Evolutionary conservation across 306 rosid species (phyloP), one percentile per base, ranked within the genome.

Genomic region (Vachellia collinsii): DNA sequence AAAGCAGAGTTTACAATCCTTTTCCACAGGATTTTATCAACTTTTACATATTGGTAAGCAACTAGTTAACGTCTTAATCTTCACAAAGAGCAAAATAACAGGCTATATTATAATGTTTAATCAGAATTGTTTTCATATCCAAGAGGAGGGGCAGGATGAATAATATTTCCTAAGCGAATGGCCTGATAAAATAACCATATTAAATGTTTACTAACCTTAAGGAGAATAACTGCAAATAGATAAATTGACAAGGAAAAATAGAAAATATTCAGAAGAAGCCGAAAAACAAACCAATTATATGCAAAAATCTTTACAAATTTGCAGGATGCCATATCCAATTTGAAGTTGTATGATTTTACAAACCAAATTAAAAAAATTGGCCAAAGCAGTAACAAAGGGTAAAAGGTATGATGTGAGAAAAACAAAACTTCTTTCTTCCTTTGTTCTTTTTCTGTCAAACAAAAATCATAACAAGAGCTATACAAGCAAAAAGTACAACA

Each of bases 381-480:
- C 7, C 19, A 48, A 1, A 48, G 54, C 7, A 14, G 7, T 14
- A 5, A 14, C 3, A 48, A 14, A 48, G n/a, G n/a, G 1, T 48
- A 14, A 48, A 48, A 48, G 54, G 19, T 48, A 7, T 48, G 4
- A 48, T 48, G n/a, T 48, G 54, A 48, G n/a, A 13, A 48, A 47
- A 47, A 39, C 50, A 25, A 41, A 8, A 54, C 29, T 54, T 14
- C 9, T 7, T 47, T 47, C 53, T 1, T 47, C 13, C 53, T 47
- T 12, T 4, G 51, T 12, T 47, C 9, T 54, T 54, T 54, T 20
- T 54, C 23, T 11, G 7, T 56, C 6, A n/a, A 54, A 54, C 11
- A 54, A 64, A 74, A 79, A 69, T 54, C 43, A 17, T 44, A 59
- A 59, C 39, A 70, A 64, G 65, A 46, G 20, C 76, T 62, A 77